Conservation (phyloP, 108 stramenopile genomes). For the Licmophora abbreviata region DNA sequence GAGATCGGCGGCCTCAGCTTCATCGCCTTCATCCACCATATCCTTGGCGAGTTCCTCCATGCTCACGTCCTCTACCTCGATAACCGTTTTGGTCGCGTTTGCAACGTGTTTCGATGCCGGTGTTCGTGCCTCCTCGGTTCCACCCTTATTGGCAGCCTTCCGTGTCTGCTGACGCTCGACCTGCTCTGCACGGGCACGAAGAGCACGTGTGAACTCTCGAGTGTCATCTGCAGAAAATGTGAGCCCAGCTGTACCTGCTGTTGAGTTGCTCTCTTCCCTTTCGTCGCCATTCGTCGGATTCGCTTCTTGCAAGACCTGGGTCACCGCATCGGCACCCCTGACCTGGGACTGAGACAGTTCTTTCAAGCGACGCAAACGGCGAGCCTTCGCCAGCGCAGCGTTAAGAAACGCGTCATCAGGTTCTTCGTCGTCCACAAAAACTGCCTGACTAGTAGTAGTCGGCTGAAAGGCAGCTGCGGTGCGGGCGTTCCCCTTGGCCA, state of each 20-base stretch:
- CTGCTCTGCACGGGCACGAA: conserved; percentile 63
- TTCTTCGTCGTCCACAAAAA: conserved; percentile 28
- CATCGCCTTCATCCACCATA: conserved; percentile 37
- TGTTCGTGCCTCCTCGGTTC: neutral
- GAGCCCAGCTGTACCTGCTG: conserved; percentile 24
- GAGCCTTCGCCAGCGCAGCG: conserved; percentile 84
- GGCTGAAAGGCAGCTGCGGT: conserved; percentile 49
- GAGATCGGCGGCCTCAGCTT: conserved; percentile 17
- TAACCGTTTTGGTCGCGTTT: neutral
- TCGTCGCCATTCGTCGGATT: conserved; percentile 11
- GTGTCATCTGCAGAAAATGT: conserved; percentile 78
- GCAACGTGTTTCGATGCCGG: conserved; percentile 4
- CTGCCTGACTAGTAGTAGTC: neutral
- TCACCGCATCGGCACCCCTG: conserved; percentile 63
- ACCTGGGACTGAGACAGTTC: conserved; percentile 27
- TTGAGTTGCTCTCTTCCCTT: neutral
- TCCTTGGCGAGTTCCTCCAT: conserved; percentile 68
- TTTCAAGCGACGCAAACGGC: conserved; percentile 61
- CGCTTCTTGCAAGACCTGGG: conserved; percentile 39
- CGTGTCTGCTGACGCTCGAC: conserved; percentile 28
- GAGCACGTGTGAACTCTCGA: conserved; percentile 74
- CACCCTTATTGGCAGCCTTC: conserved; percentile 9
- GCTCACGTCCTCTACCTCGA: conserved; percentile 42
- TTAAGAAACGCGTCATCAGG: conserved; percentile 83
- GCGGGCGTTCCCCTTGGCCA: conserved; percentile 75